Evolutionary conservation across 768 basidiomycete genomes (phyloP).

Genomic region (Boletus pseudopeckii): DNA sequence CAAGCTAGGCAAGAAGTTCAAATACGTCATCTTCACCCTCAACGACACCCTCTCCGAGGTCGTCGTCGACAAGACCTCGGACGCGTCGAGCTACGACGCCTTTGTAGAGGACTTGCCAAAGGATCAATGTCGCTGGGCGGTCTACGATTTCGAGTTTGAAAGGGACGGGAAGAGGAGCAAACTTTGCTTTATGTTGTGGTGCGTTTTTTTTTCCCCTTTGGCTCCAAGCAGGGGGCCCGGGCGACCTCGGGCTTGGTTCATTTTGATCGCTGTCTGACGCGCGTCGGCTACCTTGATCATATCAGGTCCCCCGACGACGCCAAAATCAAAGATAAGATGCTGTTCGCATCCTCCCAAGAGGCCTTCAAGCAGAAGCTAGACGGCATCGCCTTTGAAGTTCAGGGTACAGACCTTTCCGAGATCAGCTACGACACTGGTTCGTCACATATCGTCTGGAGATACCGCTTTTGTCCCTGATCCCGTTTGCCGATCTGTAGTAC

Average conservation of each 20-base stretch:
- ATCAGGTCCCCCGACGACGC: slow-evolving; percentile 82
- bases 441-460: slow-evolving; percentile 21
- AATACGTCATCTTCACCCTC: slow-evolving; percentile 81
- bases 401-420: slow-evolving; percentile 78
- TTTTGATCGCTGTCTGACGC: not conserved
- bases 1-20: slow-evolving; percentile 48
- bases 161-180: slow-evolving; percentile 79
- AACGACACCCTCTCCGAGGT: slow-evolving; percentile 65
- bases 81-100: slow-evolving; percentile 54
- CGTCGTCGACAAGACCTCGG: slow-evolving; percentile 65
- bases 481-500: slow-evolving; percentile 11
- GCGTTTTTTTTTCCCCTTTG: not conserved
- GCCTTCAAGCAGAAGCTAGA: slow-evolving; percentile 68
- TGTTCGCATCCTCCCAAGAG: slow-evolving; percentile 85
- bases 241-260: no score
- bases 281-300: not conserved
- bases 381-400: slow-evolving; percentile 79
- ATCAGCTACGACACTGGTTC: slow-evolving; percentile 67
- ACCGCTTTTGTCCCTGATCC: not conserved
- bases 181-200: slow-evolving; percentile 84
- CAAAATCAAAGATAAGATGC: slow-evolving; percentile 90
- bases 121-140: slow-evolving; percentile 77
- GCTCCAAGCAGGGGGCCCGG: no score
- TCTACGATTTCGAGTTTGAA: slow-evolving; percentile 88
- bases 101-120: slow-evolving; percentile 77